A percentile compares a stretch with the other conserved stretches of the same genome.
Evolutionary conservation across 73 alveolate species (phyloP).

Genomic region (Durusdinium trenchii): DNA sequence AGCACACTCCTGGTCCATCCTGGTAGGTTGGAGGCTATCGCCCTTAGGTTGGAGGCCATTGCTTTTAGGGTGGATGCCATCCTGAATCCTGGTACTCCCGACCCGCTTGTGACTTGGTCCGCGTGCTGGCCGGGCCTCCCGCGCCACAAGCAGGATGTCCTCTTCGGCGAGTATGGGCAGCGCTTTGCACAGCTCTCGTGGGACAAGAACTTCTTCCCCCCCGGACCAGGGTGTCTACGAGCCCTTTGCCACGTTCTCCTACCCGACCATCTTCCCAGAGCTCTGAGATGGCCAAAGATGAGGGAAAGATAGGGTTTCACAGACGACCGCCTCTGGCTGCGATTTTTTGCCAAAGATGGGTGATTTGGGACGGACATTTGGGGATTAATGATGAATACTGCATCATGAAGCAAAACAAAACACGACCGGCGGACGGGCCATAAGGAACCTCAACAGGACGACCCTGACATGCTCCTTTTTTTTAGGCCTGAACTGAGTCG

Average conservation of each 20-base stretch:
- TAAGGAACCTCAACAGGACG: too few species aligned
- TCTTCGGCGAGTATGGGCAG: conserved; percentile 56
- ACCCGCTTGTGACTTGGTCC: not conserved
- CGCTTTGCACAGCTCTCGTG: conserved; percentile 15
- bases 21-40: too few species aligned
- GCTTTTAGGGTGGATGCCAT: not conserved
- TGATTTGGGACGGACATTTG: too few species aligned
- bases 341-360: too few species aligned
- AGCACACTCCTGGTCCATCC: too few species aligned
- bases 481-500: not conserved
- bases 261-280: not conserved
- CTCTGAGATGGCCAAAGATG: not conserved
- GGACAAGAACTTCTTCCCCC: too few species aligned
- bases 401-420: too few species aligned
- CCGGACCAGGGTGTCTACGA: not conserved
- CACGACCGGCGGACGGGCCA: too few species aligned
- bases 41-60: not conserved
- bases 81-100: not conserved
- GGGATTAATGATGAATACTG: too few species aligned
- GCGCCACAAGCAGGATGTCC: conserved; percentile 6
- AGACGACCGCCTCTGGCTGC: not conserved
- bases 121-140: not conserved
- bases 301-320: too few species aligned
- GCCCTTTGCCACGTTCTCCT: conserved; percentile 22
- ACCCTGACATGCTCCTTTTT: not conserved